phyloP scores from a whole-genome alignment of 2,329 filamentous ascomycete genomes.

The Colletotrichum sojae region DNA sequence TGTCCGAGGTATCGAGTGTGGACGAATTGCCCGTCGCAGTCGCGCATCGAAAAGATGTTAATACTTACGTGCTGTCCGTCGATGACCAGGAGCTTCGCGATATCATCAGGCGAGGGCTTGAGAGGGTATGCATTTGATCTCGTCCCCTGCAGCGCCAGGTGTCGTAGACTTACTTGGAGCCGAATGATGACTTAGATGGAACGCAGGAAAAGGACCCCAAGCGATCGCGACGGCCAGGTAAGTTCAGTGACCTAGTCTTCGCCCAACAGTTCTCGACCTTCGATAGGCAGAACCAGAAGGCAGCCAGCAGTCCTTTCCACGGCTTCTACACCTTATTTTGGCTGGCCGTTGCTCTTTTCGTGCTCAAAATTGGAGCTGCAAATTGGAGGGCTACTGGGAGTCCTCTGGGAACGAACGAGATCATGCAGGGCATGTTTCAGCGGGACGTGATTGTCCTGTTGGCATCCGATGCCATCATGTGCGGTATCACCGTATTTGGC shows the following conservation, averaged over 20 bases:
- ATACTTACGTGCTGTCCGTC: constrained; percentile 46
- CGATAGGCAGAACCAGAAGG: constrained; percentile 77
- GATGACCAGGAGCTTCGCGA: constrained; percentile 46
- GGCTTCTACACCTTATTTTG: constrained; percentile 88
- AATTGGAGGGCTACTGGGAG: constrained; percentile 80
- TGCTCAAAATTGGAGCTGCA: constrained; percentile 75
- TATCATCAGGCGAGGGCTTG: constrained; percentile 34
- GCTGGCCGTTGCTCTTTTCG: constrained; percentile 76
- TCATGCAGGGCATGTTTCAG: constrained; percentile 76
- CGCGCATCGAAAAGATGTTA: constrained; percentile 17
- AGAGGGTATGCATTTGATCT: constrained; percentile 25
- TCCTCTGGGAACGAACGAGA: constrained; percentile 79
- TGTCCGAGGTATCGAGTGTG: constrained; percentile 32
- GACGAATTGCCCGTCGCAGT: constrained; percentile 29
- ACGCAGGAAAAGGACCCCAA: constrained; percentile 35
- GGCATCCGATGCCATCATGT: constrained; percentile 79
- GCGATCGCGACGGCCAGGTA: constrained; percentile 38
- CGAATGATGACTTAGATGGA: background rate
- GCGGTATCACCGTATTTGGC: constrained; percentile 74
- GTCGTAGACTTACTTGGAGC: background rate
- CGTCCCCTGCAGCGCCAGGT: background rate
- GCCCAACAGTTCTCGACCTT: constrained; percentile 81
- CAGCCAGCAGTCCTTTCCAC: constrained; percentile 78
- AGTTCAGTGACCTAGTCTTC: constrained; percentile 72
- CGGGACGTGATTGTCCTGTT: constrained; percentile 68